Base-by-base conservation (phyloP, 2,329 filamentous ascomycete species). In the Colletotrichum truncatum region DNA sequence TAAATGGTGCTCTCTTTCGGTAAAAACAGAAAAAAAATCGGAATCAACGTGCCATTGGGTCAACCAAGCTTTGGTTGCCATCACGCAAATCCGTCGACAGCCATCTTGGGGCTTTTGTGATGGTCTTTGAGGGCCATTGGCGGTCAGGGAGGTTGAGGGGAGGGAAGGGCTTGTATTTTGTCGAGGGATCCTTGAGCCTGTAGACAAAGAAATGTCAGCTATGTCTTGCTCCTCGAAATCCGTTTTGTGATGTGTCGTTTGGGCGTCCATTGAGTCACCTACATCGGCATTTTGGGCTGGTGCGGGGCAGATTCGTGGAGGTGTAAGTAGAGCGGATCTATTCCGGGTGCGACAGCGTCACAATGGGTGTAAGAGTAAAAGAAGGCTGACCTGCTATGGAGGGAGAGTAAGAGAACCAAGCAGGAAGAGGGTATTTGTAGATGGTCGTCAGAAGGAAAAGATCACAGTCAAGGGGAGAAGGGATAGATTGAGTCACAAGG, bases 41-140 rank as follows among this genome's bases (percentile, higher is more conserved):
- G 34, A 51, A 43, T n/a, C 51, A 16, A 74, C 87, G 70, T 84
- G 93, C 92, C 94, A 98, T 98, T 68, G 95, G 94, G 77, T 97
- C 93, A 32, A 93, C 89, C 78, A 97, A 84, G 78, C 91, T 94
- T 83, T 98, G 95, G 84, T 98, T 98, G 62, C 94, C 95, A 84
- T 98, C 95, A 74, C 95, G 86, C 73, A 97, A 30, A 54, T 28
- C 32, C 23, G 46, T 23, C 45, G 92, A 91, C 75, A 98, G 88
- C 94, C 94, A 98, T 73, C 95, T 87, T 34, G 94, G 94, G 52
- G 94, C 87, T 81, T 94, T 96, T 73, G 93, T 88, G 73, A 98
- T 87, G 39, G 87, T 88, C 82, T 92, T 94, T 75, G 86, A 87
- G 10, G 94, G 94, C 94, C 94, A 97, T 91, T 92, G 88, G 36